These are phyloP conservation scores for Cryptosporidium sp. DNA, from an alignment of 169 alveolate genomes.

Conservation along the genomic window DNA sequence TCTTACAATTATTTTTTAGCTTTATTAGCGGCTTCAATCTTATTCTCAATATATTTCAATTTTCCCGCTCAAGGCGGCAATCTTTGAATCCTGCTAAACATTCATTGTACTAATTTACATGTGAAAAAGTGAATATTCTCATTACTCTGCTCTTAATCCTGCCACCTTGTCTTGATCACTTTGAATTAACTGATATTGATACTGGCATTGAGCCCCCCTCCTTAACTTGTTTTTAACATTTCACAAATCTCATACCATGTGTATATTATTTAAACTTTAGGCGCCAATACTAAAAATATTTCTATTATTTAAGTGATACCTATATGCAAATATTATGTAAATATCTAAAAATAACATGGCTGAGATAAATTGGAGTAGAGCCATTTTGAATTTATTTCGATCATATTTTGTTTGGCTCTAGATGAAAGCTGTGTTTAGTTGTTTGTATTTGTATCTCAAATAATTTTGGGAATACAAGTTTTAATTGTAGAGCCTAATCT, in stretches of 20 bases:
- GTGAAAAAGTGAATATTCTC: background rate
- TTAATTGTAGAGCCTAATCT: background rate
- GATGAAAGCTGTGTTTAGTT: background rate
- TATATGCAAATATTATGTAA: background rate
- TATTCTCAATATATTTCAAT: background rate
- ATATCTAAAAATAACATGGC: background rate
- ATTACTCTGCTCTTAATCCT: background rate
- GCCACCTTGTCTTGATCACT: background rate
- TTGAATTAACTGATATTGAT: too few relatives aligned
- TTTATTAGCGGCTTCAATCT: background rate
- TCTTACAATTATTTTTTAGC: background rate
- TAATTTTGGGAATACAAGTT: background rate
- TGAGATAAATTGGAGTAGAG: background rate
- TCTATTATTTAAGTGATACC: background rate
- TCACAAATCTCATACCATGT: background rate
- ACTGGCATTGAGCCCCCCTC: background rate
- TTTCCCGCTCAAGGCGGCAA: conserved; percentile 8
- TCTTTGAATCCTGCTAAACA: background rate
- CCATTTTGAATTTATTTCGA: background rate
- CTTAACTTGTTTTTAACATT: too few relatives aligned
- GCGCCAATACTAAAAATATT: background rate
- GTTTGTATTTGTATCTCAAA: background rate
- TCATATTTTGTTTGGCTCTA: background rate
- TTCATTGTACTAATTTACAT: background rate
- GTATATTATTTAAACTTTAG: background rate